phyloP scores from a whole-genome alignment of 2,329 filamentous ascomycete genomes.

The Helotiales sp. region DNA sequence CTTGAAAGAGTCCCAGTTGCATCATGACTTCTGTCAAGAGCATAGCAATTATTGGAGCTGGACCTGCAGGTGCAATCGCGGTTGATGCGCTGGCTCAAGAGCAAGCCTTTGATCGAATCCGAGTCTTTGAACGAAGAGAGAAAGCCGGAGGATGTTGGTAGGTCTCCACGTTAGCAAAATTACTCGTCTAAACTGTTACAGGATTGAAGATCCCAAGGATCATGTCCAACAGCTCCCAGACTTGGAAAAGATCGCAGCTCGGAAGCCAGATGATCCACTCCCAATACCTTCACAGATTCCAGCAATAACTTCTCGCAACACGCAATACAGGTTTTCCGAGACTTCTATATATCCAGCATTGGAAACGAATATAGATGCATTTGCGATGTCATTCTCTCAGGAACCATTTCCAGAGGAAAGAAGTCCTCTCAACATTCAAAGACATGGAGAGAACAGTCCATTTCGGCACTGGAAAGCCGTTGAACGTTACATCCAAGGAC shows the following conservation, averaged over 20 bases:
- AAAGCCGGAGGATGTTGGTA: constrained; percentile 62
- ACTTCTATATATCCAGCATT: constrained; percentile 62
- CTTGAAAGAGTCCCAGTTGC: background rate
- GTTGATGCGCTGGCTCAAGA: constrained; percentile 61
- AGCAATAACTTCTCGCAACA: constrained; percentile 41
- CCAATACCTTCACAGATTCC: constrained; percentile 49
- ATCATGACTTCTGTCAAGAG: constrained; percentile 33
- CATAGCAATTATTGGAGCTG: constrained; percentile 61
- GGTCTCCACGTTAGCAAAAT: constrained; percentile 21
- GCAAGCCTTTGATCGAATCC: constrained; percentile 56
- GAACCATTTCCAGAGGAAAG: constrained; percentile 51
- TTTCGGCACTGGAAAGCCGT: constrained; percentile 63
- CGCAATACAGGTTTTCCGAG: constrained; percentile 52
- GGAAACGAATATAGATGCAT: constrained; percentile 63
- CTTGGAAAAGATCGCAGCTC: constrained; percentile 46
- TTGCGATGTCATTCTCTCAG: constrained; percentile 60
- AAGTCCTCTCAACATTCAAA: constrained; percentile 41
- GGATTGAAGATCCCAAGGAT: constrained; percentile 44
- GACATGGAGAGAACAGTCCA: constrained; percentile 58
- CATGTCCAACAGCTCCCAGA: constrained; percentile 41
- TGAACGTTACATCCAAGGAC: constrained; percentile 50
- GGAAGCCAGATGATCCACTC: constrained; percentile 51
- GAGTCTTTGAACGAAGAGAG: constrained; percentile 62
- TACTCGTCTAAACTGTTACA: constrained; percentile 23
- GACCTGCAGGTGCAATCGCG: constrained; percentile 59